Percentiles rank a stretch among this genome's conserved stretches.
Evolutionary conservation across 225 moss, liverwort and hornwort genomes (phyloP).

Genomic region (Pleurozium schreberi): DNA sequence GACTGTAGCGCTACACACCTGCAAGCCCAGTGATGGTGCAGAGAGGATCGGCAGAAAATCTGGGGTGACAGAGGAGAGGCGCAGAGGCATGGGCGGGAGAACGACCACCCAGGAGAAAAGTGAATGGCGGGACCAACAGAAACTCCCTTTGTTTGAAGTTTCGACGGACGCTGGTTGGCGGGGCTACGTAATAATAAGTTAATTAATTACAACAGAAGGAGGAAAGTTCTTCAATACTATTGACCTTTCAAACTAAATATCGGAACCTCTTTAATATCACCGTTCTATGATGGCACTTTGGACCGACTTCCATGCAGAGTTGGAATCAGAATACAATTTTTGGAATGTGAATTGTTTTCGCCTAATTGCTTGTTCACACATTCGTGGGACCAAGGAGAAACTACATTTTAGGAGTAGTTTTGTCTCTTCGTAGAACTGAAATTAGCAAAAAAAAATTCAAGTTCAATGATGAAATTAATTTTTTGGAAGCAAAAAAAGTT

Average conservation of each 20-base stretch:
- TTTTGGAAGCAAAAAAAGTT: fast-evolving
- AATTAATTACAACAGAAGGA: not conserved
- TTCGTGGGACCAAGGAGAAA: not conserved
- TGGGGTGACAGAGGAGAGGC: not conserved
- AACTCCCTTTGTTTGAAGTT: not conserved
- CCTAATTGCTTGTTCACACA: not conserved
- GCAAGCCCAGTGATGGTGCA: not conserved
- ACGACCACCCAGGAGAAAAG: not conserved
- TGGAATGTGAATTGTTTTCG: not conserved
- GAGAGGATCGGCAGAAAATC: not conserved
- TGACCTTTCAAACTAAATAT: not conserved
- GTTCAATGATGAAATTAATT: no score
- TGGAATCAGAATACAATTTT: not conserved
- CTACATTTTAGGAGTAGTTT: not conserved
- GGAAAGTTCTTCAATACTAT: not conserved
- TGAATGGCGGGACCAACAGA: not conserved
- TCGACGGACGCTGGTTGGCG: not conserved
- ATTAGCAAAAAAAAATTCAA: not conserved
- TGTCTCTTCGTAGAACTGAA: fast-evolving
- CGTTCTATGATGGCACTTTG: not conserved
- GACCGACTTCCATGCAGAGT: not conserved
- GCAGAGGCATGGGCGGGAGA: not conserved
- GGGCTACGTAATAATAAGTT: not conserved
- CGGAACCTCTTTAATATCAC: not conserved
- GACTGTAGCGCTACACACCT: not conserved